These are phyloP conservation scores for Claviceps maximensis DNA, from an alignment of 2,329 filamentous ascomycete species.

Conservation along the genomic window DNA sequence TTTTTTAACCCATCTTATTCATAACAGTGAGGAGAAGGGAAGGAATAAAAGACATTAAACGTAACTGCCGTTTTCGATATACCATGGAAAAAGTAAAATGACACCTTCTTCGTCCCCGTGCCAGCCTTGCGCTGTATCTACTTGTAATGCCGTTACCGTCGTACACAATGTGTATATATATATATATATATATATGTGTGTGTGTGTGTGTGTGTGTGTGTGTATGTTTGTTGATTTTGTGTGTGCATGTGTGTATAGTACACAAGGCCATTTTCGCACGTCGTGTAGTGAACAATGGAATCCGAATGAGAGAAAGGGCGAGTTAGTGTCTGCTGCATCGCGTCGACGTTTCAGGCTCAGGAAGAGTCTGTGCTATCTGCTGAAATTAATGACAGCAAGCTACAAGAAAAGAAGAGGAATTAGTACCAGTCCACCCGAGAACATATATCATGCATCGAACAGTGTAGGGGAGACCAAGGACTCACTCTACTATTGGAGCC, in stretches of 20 bases:
- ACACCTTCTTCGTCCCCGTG: background rate
- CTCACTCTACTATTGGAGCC: slow-evolving; percentile 49
- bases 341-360: background rate
- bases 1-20: background rate
- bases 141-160: background rate
- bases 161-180: background rate
- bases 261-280: background rate
- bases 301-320: background rate
- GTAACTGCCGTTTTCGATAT: background rate
- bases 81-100: background rate
- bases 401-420: background rate
- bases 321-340: slow-evolving; percentile 1
- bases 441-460: background rate
- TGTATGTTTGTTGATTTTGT: too few relatives aligned
- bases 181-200: background rate
- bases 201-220: background rate
- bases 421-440: background rate
- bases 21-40: background rate
- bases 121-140: background rate
- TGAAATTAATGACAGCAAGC: slow-evolving; percentile 40
- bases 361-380: slow-evolving; percentile 18
- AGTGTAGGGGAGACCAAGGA: slow-evolving; percentile 7
- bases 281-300: background rate
- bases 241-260: background rate
- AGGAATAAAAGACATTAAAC: background rate